phyloP scores from a whole-genome alignment of 331 rosid species.

The Quercus lobata region DNA sequence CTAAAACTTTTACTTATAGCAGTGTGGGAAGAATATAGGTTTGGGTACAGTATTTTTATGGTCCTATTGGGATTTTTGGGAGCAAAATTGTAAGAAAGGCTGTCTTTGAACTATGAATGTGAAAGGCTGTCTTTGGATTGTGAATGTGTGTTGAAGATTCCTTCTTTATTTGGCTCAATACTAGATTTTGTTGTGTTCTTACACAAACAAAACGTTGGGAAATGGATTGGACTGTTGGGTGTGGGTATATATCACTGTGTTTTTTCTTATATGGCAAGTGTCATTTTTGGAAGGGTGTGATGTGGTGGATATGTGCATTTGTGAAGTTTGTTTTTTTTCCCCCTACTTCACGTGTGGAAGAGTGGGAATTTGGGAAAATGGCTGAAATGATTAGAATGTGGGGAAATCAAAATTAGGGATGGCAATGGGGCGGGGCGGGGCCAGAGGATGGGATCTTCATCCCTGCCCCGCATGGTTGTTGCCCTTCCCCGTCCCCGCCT shows the following conservation, averaged over 20 bases:
- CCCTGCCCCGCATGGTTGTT: too few species aligned
- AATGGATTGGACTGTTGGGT: background rate
- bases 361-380: background rate
- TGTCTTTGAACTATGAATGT: too few species aligned
- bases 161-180: background rate
- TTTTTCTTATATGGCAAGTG: background rate
- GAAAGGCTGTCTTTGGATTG: too few species aligned
- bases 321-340: background rate
- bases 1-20: too few species aligned
- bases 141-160: background rate
- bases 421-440: too few species aligned
- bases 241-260: background rate
- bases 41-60: too few species aligned
- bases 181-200: too few species aligned
- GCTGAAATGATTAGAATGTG: background rate
- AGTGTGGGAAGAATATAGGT: background rate
- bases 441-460: too few species aligned
- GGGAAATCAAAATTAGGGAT: background rate
- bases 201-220: too few species aligned
- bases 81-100: too few species aligned
- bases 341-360: background rate
- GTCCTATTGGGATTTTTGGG: background rate
- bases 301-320: background rate
- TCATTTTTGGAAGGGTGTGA: background rate
- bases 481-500: too few species aligned